These are phyloP conservation scores for Rutstroemia sydowiana DNA, from an alignment of 2,329 filamentous ascomycete species.

Conservation along the genomic window DNA sequence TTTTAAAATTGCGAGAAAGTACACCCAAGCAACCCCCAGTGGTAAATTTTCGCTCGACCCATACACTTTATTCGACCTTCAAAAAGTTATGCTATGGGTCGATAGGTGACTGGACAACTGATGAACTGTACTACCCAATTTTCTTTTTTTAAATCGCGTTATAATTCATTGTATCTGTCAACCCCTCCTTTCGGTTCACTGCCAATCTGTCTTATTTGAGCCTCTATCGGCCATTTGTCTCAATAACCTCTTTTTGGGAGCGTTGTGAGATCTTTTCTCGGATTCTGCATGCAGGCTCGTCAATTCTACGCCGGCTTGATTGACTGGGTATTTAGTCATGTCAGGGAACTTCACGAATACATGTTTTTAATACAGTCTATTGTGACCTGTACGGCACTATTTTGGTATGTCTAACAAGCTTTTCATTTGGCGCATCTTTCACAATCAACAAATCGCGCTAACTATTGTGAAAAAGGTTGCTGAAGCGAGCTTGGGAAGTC, in stretches of 20 bases:
- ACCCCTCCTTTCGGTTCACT: neutral
- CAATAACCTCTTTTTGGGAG: slow-evolving; percentile 9
- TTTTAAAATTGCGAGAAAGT: too few relatives aligned
- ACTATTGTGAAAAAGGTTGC: slow-evolving; percentile 50
- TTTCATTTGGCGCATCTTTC: neutral
- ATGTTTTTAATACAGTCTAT: slow-evolving; percentile 30
- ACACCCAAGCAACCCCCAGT: too few relatives aligned
- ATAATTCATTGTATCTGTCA: neutral
- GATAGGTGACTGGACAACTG: too few relatives aligned
- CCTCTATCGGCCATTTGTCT: neutral
- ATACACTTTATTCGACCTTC: too few relatives aligned
- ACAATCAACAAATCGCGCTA: slow-evolving; percentile 5
- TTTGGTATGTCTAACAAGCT: slow-evolving; percentile 21
- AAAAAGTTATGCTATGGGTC: too few relatives aligned
- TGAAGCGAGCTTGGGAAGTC: slow-evolving; percentile 80
- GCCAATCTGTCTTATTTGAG: neutral
- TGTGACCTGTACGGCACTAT: slow-evolving; percentile 28
- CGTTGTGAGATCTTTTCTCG: slow-evolving; percentile 7
- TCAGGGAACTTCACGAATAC: slow-evolving; percentile 21
- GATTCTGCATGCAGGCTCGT: slow-evolving; percentile 30
- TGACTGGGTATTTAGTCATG: slow-evolving; percentile 30
- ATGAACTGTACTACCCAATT: too few relatives aligned
- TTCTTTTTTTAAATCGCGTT: neutral
- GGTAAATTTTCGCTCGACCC: too few relatives aligned
- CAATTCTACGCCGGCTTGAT: slow-evolving; percentile 26